Percentiles rank a stretch among this genome's conserved stretches.
Conservation (phyloP, 2,329 filamentous ascomycete species). For the Colletotrichum scovillei region DNA sequence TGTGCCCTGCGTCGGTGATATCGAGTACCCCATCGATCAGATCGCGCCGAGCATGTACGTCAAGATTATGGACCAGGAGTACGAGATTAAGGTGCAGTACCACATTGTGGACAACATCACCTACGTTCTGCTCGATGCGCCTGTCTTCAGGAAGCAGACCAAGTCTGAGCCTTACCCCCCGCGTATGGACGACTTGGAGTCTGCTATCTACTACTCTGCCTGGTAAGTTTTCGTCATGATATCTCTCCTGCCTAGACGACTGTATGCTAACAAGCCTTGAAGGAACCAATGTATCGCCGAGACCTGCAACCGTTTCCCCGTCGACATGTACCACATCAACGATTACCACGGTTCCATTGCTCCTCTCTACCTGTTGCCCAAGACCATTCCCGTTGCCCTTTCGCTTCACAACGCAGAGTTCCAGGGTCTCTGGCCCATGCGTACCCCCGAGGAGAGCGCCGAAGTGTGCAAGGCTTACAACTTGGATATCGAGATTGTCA, state of each 20-base stretch:
- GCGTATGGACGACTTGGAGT: slow-evolving; percentile 76
- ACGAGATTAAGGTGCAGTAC: slow-evolving; percentile 73
- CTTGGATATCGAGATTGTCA: slow-evolving; percentile 64
- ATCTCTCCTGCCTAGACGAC: neutral
- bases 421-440: slow-evolving; percentile 76
- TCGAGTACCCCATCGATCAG: slow-evolving; percentile 71
- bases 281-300: slow-evolving; percentile 74
- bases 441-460: slow-evolving; percentile 68
- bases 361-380: slow-evolving; percentile 73
- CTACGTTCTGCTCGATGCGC: slow-evolving; percentile 74
- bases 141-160: slow-evolving; percentile 73
- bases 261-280: neutral
- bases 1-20: slow-evolving; percentile 70
- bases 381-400: slow-evolving; percentile 70
- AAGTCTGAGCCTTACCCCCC: slow-evolving; percentile 73
- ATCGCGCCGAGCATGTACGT: slow-evolving; percentile 71
- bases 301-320: slow-evolving; percentile 69
- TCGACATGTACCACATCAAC: slow-evolving; percentile 74
- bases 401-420: slow-evolving; percentile 78
- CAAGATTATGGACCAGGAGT: slow-evolving; percentile 68
- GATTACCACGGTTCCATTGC: slow-evolving; percentile 75
- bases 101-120: slow-evolving; percentile 74
- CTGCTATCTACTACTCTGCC: slow-evolving; percentile 75
- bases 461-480: slow-evolving; percentile 76
- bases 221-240: slow-evolving; percentile 52